Evolutionary conservation across 768 basidiomycete species (phyloP).

Genomic region (Melanogaster broomeanus): DNA sequence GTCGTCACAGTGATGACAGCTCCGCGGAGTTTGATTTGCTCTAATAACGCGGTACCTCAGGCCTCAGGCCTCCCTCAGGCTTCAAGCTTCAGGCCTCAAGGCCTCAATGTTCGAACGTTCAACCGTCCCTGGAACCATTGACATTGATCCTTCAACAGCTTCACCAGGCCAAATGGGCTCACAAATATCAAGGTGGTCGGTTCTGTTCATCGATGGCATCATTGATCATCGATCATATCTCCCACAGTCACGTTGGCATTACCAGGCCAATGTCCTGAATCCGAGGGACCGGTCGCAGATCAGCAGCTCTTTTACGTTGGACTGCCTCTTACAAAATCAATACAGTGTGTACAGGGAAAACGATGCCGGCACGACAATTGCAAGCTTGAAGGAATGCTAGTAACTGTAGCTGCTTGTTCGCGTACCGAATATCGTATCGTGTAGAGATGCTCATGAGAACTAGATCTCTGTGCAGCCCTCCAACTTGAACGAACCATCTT

Average conservation of each 20-base stretch:
- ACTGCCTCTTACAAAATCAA: background rate
- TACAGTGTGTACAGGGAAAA: conserved; percentile 1
- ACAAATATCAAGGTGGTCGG: conserved; percentile 38
- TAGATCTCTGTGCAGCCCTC: background rate
- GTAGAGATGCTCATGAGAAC: no score
- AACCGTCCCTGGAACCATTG: no score
- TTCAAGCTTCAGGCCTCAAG: no score
- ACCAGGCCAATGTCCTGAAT: conserved; percentile 35
- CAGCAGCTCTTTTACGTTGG: conserved; percentile 20
- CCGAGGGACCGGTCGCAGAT: conserved; percentile 26
- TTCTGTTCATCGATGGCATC: conserved; percentile 13
- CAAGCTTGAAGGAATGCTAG: no score
- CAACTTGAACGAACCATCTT: background rate
- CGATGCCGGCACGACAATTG: background rate
- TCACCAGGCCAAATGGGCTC: background rate
- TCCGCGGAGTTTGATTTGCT: conserved; percentile 26
- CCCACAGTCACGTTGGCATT: conserved; percentile 34
- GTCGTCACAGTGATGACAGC: conserved; percentile 43
- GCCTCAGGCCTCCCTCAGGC: no score
- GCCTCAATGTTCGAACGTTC: no score
- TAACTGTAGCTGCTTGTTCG: no score
- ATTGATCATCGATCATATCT: no score
- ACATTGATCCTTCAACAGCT: background rate
- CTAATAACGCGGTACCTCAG: conserved; percentile 25
- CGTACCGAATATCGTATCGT: no score